phyloP scores from a whole-genome alignment of 2,329 filamentous ascomycete genomes.

The Thermoascus crustaceus region DNA sequence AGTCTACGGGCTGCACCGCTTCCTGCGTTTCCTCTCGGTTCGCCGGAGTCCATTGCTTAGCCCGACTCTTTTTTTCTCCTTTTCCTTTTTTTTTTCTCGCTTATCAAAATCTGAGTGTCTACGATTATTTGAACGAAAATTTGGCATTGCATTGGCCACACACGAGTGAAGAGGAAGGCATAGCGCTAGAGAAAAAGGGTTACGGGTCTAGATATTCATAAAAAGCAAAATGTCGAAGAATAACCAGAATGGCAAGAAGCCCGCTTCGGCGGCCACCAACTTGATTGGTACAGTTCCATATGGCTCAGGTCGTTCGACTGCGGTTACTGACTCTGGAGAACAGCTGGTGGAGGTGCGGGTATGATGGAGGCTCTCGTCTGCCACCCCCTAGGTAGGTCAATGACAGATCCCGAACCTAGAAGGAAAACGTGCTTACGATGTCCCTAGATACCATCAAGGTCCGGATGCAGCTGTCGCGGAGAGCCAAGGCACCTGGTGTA shows the following conservation, averaged over 20 bases:
- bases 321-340: slow-evolving; percentile 15
- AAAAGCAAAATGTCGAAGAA: slow-evolving; percentile 50
- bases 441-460: slow-evolving; percentile 87
- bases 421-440: slow-evolving; percentile 16
- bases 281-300: slow-evolving; percentile 61
- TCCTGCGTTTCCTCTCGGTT: neutral
- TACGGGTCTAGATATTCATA: slow-evolving; percentile 44
- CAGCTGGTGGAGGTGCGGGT: slow-evolving; percentile 90
- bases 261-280: slow-evolving; percentile 79
- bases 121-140: too few relatives aligned
- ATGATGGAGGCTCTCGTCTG: slow-evolving; percentile 99
- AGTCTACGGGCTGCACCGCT: neutral
- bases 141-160: too few relatives aligned
- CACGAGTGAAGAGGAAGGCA: neutral
- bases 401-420: slow-evolving; percentile 5
- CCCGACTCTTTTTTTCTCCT: neutral
- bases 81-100: neutral
- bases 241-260: slow-evolving; percentile 60
- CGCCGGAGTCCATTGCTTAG: neutral
- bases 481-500: slow-evolving; percentile 72
- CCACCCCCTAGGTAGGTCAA: slow-evolving; percentile 71
- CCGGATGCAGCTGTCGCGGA: slow-evolving; percentile 92
- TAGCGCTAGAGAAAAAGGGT: too few relatives aligned
- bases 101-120: neutral
- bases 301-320: slow-evolving; percentile 6